Evolutionary conservation across 2,329 filamentous ascomycete genomes (phyloP), one percentile per base, ranked within the genome.

Genomic region (Ceratocystis eucalypticola): DNA sequence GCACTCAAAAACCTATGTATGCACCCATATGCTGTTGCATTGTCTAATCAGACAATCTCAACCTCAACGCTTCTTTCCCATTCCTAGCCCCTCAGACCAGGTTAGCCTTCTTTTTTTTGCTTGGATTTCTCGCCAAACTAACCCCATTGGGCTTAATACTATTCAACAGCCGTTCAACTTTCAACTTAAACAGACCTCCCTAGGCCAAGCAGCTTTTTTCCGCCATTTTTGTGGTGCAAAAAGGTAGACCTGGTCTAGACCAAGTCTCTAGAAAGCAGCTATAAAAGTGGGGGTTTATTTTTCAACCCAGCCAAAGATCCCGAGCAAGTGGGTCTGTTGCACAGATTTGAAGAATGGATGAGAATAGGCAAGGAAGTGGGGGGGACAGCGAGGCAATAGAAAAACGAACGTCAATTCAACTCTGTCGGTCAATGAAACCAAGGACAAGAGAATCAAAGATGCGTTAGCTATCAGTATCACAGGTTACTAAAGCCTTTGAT

Each of bases 1-100:
- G 53, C 53, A 30, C 25, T 33, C 33, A 48, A 28, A 25, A 30
- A 28, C 2, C 41, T 15, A 5, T 63, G 5, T 5, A n/a, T 37
- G 25, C 2, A 6, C 22, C 44, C n/a, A 46, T n/a, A 44, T 30
- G 28, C 6, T 20, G 30, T 33, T 37, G 28, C 41, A 50, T 30
- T 63, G 25, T 30, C 25, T 20, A 37, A 33, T 63, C 4, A 57
- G 41, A 30, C 33, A 62, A 59, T 46, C 64, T 68, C 67, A 68
- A 68, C 67, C 67, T 68, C 67, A 68, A 68, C 67, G 67, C 59
- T 68, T 68, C 63, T 46, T 48, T 37, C 33, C 45, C 48, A 65
- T 62, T 62, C 45, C 62, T 59, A 45, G 44, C 45, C 22, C 28
- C 61, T 37, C 66, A 65, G 50, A 22, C 50, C 65, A 33, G 55